Base-by-base conservation (phyloP, 2,329 filamentous ascomycete genomes). In the Fusarium guadeloupense region DNA sequence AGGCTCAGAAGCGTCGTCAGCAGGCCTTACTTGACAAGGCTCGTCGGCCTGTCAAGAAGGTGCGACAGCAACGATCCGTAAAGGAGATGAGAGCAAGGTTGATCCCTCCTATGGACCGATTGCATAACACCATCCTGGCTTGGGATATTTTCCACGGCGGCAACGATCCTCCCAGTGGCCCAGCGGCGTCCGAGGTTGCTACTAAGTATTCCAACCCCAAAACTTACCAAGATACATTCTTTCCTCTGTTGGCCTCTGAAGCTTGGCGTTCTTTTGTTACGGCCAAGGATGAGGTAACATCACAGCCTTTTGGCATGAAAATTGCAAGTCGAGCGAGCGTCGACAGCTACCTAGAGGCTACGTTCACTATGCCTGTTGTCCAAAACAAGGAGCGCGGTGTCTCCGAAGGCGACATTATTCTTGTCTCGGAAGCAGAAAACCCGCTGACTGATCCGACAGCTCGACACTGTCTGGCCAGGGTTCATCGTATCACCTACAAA, bases 141-240 rank as follows among this genome's bases (percentile, higher is more conserved):
- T 99, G 95, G 95, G 91, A 99, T 65, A 96, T 96, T 65, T 99
- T 97, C 75, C 91, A 97, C 70, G 81, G 87, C 39, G 92, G 93
- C 23, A 92, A 93, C 69, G 90, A 93, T 55, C 95, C 95, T 6
- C 93, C 95, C 0, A 89, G 86, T 45, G 86, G 86, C 14, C 87
- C 88, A 41, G 83, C 86, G 38, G 96, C 94, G 71, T 86, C 83
- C 40, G 81, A 86, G 48, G 94, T 99, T 10, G 88, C 89, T 6
- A 89, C 91, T 59, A 86, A 86, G 1, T 99, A 97, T 76, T 75
- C 81, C 23, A 88, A 92, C 66, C 90, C 93, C 1, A 78, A 79
- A 37, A 88, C 91, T 43, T 99, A 99, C 73, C 91, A 96, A 73
- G 83, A 86, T 55, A 97, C 93, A 0, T 99, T 99, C 75, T 89